Percentiles rank a stretch among this genome's conserved stretches.
Conservation (phyloP, 371 early-diverging fungal genomes). For the Mortierella sp. region DNA sequence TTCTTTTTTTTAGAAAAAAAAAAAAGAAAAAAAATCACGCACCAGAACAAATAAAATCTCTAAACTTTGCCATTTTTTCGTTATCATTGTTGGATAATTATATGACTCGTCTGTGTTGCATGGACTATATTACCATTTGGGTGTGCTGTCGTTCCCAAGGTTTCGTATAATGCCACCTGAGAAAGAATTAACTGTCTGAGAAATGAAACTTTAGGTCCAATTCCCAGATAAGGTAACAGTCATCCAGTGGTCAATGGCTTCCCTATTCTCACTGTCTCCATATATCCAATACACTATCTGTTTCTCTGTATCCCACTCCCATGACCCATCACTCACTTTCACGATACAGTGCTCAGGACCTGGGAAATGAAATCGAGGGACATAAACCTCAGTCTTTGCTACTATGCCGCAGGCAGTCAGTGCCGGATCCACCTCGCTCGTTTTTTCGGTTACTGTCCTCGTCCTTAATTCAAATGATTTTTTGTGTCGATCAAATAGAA, state of each 20-base stretch:
- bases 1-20: no score
- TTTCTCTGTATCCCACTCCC: conserved; percentile 30
- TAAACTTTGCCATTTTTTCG: no score
- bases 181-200: no score
- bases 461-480: conserved; percentile 27
- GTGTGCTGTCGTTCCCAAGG: no score
- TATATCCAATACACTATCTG: conserved; percentile 40
- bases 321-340: conserved; percentile 33
- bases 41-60: no score
- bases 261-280: neutral
- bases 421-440: neutral
- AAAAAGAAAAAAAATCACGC: no score
- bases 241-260: neutral
- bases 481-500: conserved; percentile 40
- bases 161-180: no score
- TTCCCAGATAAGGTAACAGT: neutral
- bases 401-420: neutral
- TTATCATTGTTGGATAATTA: no score
- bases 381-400: conserved; percentile 34
- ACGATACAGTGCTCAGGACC: conserved; percentile 16
- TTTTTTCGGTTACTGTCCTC: neutral
- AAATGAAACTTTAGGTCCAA: neutral
- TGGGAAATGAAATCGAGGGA: conserved; percentile 35
- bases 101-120: no score
- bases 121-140: no score